phyloP scores from a whole-genome alignment of 192 early-diverging fungal species.

The Dissophora ornata region DNA sequence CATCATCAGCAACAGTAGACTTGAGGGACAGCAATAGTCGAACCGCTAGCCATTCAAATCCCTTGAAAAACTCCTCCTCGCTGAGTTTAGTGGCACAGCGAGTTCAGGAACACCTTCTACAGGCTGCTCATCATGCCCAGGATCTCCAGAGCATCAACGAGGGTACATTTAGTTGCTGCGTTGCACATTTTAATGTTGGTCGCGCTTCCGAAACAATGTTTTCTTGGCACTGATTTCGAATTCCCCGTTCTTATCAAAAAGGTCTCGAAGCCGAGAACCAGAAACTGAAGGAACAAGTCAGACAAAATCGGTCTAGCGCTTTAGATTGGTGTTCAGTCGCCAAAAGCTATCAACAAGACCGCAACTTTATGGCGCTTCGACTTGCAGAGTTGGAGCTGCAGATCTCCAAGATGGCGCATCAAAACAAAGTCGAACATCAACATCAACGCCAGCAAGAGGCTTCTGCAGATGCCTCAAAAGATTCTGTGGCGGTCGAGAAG shows the following conservation, averaged over 20 bases:
- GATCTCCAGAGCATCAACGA: constrained; percentile 9
- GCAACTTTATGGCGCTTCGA: constrained; percentile 23
- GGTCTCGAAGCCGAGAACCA: constrained; percentile 21
- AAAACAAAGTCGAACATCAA: background rate
- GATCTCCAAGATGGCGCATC: constrained; percentile 2
- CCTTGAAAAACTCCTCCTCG: background rate
- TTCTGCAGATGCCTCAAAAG: too few relatives aligned
- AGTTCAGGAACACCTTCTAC: constrained; percentile 16
- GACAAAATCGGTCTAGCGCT: constrained; percentile 10
- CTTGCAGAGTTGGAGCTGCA: constrained; percentile 30
- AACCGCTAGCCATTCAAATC: background rate
- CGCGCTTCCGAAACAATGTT: background rate
- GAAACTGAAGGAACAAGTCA: background rate
- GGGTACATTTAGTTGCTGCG: background rate
- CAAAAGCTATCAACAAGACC: constrained; percentile 39
- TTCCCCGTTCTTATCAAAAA: background rate
- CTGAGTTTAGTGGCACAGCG: constrained; percentile 1
- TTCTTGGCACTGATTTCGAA: background rate
- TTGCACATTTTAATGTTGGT: background rate
- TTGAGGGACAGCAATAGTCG: background rate
- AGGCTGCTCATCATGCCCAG: constrained; percentile 21
- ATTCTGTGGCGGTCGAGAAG: too few relatives aligned
- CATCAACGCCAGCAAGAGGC: background rate
- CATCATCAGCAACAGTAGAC: background rate
- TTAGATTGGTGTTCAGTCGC: constrained; percentile 29